These are phyloP conservation scores for Aspergillus tanneri DNA, from an alignment of 2,329 filamentous ascomycete genomes.

Conservation along the genomic window DNA sequence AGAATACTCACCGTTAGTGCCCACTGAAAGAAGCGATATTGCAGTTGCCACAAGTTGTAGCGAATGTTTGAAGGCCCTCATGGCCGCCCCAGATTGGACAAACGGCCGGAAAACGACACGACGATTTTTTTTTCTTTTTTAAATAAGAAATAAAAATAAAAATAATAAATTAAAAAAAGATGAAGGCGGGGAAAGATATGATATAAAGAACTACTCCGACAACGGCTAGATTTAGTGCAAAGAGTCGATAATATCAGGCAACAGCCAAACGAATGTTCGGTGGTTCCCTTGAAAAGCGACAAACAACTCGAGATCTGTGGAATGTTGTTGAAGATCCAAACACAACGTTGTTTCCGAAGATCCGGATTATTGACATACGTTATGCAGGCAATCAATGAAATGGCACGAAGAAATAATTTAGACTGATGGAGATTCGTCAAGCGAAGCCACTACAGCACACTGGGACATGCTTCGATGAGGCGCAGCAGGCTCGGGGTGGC, in stretches of 20 bases:
- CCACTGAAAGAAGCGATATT: conserved; percentile 23
- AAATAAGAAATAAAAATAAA: too few species aligned
- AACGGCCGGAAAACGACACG: conserved; percentile 6
- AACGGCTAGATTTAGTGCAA: too few species aligned
- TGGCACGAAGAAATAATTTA: not conserved
- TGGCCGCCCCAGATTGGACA: conserved; percentile 18
- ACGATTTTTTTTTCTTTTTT: too few species aligned
- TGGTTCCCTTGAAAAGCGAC: not conserved
- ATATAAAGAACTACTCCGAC: too few species aligned
- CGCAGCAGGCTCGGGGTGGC: conserved; percentile 15
- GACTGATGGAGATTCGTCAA: conserved; percentile 2
- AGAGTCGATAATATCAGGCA: conserved; percentile 22
- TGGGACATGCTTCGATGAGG: conserved; percentile 8
- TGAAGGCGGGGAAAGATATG: conserved; percentile 8
- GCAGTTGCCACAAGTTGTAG: conserved; percentile 28
- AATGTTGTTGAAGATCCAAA: not conserved
- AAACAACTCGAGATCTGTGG: conserved; percentile 5
- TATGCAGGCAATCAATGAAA: conserved; percentile 7
- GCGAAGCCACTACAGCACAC: not conserved
- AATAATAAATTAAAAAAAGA: conserved; percentile 8
- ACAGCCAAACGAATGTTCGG: conserved; percentile 13
- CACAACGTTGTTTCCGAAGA: not conserved
- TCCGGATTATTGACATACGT: not conserved
- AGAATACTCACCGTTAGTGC: conserved; percentile 17
- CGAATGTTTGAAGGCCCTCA: conserved; percentile 28